A percentile compares a stretch with the other conserved stretches of the same genome.
phyloP scores from a whole-genome alignment of 78 protist genomes.

The Paulinella micropora region DNA sequence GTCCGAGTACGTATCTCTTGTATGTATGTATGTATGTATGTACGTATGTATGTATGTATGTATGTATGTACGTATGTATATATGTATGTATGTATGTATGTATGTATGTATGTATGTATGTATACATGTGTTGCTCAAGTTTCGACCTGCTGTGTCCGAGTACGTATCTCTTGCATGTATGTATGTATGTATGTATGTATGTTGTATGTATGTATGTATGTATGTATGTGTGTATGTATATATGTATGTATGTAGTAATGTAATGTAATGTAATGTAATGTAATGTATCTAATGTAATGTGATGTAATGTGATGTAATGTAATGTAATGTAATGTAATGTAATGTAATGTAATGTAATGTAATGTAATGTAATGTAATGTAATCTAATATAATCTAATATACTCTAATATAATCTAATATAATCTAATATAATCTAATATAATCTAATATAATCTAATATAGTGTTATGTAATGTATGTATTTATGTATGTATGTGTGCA shows the following conservation, averaged over 20 bases:
- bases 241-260: not conserved
- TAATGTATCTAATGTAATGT: too few relatives aligned
- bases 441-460: too few relatives aligned
- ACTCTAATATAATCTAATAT: too few relatives aligned
- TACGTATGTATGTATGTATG: not conserved
- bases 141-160: not conserved
- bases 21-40: not conserved
- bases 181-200: not conserved
- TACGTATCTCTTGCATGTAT: not conserved
- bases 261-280: slow-evolving; percentile 9
- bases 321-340: too few relatives aligned
- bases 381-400: too few relatives aligned
- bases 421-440: too few relatives aligned
- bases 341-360: too few relatives aligned
- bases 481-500: too few relatives aligned
- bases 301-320: too few relatives aligned
- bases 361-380: too few relatives aligned
- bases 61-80: not conserved
- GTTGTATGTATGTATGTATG: not conserved
- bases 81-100: not conserved
- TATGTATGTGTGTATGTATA: not conserved
- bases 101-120: not conserved
- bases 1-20: not conserved
- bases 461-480: too few relatives aligned
- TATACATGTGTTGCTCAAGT: not conserved